A percentile compares a stretch with the other conserved stretches of the same genome.
These are phyloP conservation scores for Phytophthora syringae DNA, from an alignment of 352 stramenopile species.

Conservation along the genomic window DNA sequence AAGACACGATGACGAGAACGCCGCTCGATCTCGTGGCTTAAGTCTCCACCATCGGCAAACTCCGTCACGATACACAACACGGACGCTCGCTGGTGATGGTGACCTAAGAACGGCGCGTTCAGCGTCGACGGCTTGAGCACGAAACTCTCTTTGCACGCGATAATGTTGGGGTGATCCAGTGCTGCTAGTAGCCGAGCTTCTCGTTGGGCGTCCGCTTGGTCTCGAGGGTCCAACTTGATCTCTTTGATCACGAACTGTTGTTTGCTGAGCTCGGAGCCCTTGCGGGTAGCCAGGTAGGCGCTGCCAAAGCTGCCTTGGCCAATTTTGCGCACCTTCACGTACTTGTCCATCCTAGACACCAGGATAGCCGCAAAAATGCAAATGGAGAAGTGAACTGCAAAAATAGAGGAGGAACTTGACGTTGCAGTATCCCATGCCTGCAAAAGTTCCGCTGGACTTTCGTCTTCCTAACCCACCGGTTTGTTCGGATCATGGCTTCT, in stretches of 20 bases:
- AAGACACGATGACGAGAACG: conserved; percentile 19
- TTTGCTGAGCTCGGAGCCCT: conserved; percentile 27
- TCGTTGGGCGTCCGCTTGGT: conserved; percentile 58
- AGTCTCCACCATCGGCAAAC: conserved; percentile 79
- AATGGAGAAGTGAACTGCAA: conserved; percentile 5
- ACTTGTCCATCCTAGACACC: conserved; percentile 66
- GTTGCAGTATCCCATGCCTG: conserved; percentile 22
- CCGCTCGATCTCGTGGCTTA: conserved; percentile 60
- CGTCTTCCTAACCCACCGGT: too few species aligned
- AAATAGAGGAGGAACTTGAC: conserved; percentile 24
- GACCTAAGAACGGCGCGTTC: conserved; percentile 3
- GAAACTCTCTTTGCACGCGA: conserved; percentile 84
- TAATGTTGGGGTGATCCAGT: conserved; percentile 87
- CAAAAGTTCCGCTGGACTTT: too few species aligned
- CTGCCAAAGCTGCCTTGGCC: conserved; percentile 75
- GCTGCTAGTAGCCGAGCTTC: conserved; percentile 75
- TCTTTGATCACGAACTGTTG: conserved; percentile 80
- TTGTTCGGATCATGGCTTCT: conserved; percentile 20
- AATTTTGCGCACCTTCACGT: conserved; percentile 80
- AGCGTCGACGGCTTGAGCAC: conserved; percentile 29
- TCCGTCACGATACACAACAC: conserved; percentile 90
- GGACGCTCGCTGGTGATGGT: conserved; percentile 1
- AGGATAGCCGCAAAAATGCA: not conserved
- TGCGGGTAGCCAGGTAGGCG: conserved; percentile 69
- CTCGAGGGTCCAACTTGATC: conserved; percentile 71